Evolutionary conservation across 345 rosid genomes (phyloP).

Genomic region (Syzygium aromaticum): DNA sequence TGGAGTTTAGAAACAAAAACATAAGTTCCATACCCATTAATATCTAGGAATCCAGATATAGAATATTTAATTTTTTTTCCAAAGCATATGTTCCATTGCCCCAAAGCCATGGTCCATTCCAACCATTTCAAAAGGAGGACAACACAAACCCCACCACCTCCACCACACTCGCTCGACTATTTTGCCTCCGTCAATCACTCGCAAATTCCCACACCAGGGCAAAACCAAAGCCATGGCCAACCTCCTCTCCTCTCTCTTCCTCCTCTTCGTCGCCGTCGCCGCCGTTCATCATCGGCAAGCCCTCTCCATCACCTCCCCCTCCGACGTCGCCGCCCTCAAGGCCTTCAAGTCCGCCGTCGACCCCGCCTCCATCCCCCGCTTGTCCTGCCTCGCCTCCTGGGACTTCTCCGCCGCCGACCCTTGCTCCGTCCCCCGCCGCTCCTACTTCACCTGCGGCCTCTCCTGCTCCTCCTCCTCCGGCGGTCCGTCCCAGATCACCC

Average conservation of each 20-base stretch:
- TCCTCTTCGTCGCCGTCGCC: not conserved
- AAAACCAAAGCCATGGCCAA: not conserved
- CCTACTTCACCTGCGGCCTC: conserved; percentile 20
- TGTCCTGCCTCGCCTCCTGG: conserved; percentile 19
- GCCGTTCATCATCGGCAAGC: not conserved
- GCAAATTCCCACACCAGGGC: not conserved
- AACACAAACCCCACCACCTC: not conserved
- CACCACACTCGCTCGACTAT: not conserved
- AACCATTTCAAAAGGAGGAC: not conserved
- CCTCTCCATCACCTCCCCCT: not conserved
- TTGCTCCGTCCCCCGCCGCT: conserved; percentile 15
- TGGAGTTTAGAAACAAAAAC: not conserved
- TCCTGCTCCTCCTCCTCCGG: conserved; percentile 12
- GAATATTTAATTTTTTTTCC: not conserved
- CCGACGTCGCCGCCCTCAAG: conserved; percentile 12
- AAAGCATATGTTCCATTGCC: not conserved
- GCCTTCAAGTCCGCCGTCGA: conserved; percentile 9
- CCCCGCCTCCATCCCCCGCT: conserved; percentile 1
- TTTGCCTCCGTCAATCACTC: not conserved
- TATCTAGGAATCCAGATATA: not conserved
- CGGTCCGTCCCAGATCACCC: not conserved
- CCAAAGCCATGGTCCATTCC: not conserved
- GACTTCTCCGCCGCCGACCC: conserved; percentile 14
- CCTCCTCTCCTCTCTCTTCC: not conserved
- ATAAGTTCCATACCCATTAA: not conserved